These are phyloP conservation scores for Eimeria acervulina DNA, from an alignment of 169 alveolate species.

Conservation along the genomic window DNA sequence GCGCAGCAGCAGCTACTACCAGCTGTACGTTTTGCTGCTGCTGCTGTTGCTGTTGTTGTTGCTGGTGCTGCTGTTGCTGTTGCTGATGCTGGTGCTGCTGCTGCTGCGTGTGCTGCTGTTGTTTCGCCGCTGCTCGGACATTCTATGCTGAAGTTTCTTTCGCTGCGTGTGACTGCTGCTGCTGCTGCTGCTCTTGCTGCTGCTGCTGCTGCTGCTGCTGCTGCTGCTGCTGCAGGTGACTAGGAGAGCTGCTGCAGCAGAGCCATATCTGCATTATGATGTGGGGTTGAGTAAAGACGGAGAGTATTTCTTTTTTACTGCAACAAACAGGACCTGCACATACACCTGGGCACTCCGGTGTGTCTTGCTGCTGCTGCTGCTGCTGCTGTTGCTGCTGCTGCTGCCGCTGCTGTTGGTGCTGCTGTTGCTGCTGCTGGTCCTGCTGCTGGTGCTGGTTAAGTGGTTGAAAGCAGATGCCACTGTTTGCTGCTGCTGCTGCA, in stretches of 20 bases:
- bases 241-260: background rate
- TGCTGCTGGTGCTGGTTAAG: background rate
- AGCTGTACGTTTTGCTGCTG: background rate
- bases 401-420: background rate
- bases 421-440: background rate
- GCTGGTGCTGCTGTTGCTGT: conserved; percentile 26
- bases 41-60: background rate
- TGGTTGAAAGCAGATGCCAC: too few species aligned
- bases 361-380: background rate
- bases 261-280: background rate
- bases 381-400: conserved; percentile 32
- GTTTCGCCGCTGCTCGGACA: background rate
- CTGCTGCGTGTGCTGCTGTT: background rate
- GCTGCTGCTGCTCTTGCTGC: conserved; percentile 22
- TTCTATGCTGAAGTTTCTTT: background rate
- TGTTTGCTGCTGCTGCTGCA: background rate
- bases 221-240: conserved; percentile 24
- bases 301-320: background rate
- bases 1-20: background rate
- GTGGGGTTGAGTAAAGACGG: background rate
- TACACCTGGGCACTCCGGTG: conserved; percentile 22
- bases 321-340: conserved; percentile 36
- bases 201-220: conserved; percentile 26
- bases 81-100: background rate
- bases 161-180: background rate